These are phyloP conservation scores for Tetradesmus obliquus DNA, from an alignment of 139 green algal genomes.

Conservation along the genomic window DNA sequence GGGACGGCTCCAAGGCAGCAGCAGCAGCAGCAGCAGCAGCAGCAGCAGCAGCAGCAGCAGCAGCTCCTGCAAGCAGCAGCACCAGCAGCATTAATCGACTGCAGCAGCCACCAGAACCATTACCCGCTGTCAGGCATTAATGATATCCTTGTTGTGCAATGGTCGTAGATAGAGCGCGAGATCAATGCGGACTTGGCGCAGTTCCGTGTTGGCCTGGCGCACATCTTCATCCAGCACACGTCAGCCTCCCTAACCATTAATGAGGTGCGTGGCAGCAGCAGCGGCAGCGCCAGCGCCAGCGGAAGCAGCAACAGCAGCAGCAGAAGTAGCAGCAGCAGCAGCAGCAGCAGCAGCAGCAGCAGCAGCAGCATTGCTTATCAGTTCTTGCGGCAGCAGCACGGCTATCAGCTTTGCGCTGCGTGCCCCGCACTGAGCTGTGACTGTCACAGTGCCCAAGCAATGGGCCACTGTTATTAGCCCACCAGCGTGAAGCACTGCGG, in stretches of 20 bases:
- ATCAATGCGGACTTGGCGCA: slow-evolving; percentile 36
- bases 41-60: slow-evolving; percentile 22
- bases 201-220: slow-evolving; percentile 58
- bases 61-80: slow-evolving; percentile 10
- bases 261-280: slow-evolving; percentile 54
- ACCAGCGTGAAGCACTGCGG: too few species aligned
- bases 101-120: slow-evolving; percentile 8
- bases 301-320: background rate
- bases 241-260: slow-evolving; percentile 78
- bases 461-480: too few species aligned
- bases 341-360: background rate
- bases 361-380: background rate
- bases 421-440: too few species aligned
- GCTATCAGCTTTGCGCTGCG: background rate
- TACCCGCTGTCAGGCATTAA: background rate
- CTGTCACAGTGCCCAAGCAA: too few species aligned
- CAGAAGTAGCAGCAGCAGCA: background rate
- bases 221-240: slow-evolving; percentile 78
- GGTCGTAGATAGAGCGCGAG: slow-evolving; percentile 54
- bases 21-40: slow-evolving; percentile 10
- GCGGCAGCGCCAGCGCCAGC: background rate
- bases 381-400: background rate
- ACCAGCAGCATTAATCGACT: background rate
- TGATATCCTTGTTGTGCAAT: background rate
- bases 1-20: background rate